Conservation (phyloP, 192 early-diverging fungal genomes). For the Endogone sp. region DNA sequence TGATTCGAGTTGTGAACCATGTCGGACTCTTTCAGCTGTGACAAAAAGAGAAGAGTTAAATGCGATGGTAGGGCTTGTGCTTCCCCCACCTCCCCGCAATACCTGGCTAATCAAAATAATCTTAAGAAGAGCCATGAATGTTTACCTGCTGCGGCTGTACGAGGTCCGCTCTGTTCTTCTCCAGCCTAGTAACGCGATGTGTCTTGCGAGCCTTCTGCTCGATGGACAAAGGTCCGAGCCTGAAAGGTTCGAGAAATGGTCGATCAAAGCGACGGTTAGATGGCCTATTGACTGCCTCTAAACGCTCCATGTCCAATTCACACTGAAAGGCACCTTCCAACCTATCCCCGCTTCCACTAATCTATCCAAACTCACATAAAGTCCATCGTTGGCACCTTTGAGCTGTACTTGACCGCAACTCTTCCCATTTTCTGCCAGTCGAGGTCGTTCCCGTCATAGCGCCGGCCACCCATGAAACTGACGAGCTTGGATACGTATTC, state of each 20-base stretch:
- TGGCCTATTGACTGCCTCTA: no score
- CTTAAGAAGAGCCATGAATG: no score
- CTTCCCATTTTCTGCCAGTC: constrained; percentile 62
- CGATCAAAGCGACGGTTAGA: constrained; percentile 11
- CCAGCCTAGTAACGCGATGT: constrained; percentile 27
- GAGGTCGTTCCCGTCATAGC: constrained; percentile 15
- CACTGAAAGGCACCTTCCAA: neutral
- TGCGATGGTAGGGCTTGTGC: constrained; percentile 6
- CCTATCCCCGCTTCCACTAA: neutral
- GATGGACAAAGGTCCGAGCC: constrained; percentile 67
- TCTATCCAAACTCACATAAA: constrained; percentile 64
- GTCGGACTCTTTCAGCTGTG: constrained; percentile 58
- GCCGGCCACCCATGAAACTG: constrained; percentile 41
- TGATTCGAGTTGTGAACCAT: constrained; percentile 81
- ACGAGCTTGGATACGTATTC: constrained; percentile 70
- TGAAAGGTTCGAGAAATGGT: constrained; percentile 9
- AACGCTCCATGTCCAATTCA: neutral
- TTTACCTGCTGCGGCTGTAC: constrained; percentile 40
- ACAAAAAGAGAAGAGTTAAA: neutral
- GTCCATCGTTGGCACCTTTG: constrained; percentile 61
- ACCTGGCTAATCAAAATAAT: no score
- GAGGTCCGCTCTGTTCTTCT: constrained; percentile 43
- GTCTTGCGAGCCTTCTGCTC: constrained; percentile 47
- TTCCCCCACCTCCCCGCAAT: constrained; percentile 1
- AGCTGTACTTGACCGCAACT: constrained; percentile 45